Percentiles rank a stretch among this genome's conserved stretches.
Evolutionary conservation across 108 stramenopile genomes (phyloP).

Genomic region (Cyclostephanos tholiformis): DNA sequence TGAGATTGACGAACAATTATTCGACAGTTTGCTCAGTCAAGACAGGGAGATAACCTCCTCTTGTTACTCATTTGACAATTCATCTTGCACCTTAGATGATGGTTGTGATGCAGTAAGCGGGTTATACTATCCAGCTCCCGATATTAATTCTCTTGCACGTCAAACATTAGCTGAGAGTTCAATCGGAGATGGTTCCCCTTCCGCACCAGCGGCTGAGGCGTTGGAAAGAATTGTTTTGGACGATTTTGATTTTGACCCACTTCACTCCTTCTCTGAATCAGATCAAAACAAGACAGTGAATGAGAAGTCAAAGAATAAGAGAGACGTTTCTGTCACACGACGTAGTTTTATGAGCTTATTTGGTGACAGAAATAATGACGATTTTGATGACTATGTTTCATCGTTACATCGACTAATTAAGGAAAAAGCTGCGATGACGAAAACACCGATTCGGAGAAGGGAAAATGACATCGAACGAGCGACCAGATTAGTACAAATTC

Average conservation of each 20-base stretch:
- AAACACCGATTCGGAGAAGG: neutral
- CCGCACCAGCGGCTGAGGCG: neutral
- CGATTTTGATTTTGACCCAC: constrained; percentile 6
- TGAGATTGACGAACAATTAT: constrained; percentile 1
- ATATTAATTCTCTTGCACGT: neutral
- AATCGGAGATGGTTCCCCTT: no score
- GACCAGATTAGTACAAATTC: constrained; percentile 9
- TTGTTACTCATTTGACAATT: neutral
- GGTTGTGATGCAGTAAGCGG: constrained; percentile 3
- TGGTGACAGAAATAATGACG: neutral
- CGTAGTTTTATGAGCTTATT: constrained; percentile 17
- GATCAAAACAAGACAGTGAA: neutral
- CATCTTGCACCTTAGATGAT: neutral
- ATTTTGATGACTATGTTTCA: neutral
- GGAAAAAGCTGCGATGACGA: neutral
- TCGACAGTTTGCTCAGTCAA: neutral
- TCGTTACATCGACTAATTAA: neutral
- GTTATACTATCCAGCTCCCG: constrained; percentile 20
- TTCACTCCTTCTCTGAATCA: neutral
- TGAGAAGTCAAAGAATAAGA: neutral
- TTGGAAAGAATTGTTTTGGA: neutral
- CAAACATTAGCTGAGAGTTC: no score
- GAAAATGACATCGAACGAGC: constrained; percentile 3
- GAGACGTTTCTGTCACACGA: neutral
- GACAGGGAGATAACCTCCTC: neutral